Evolutionary conservation across 495 filamentous ascomycete genomes (phyloP).

Genomic region (Endocarpon pusillum): DNA sequence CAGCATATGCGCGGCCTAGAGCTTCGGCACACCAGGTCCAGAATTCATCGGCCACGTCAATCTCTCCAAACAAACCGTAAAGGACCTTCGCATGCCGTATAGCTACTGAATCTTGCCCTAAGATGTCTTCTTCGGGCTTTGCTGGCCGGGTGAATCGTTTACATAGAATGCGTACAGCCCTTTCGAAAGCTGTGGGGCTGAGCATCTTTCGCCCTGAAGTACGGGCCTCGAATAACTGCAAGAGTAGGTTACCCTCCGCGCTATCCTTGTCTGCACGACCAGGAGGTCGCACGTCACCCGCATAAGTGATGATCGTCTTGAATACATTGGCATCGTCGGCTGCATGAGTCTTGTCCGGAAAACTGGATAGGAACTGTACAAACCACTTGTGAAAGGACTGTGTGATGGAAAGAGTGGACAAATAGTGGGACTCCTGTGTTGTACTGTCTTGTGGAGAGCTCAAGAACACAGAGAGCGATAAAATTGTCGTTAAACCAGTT

Average conservation of each 20-base stretch:
- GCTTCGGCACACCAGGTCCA: slow-evolving; percentile 70
- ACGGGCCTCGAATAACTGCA: slow-evolving; percentile 59
- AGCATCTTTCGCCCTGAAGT: slow-evolving; percentile 41
- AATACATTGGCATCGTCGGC: no score
- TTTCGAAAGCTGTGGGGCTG: slow-evolving; percentile 45
- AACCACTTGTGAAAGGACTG: slow-evolving; percentile 58
- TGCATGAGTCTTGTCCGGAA: no score
- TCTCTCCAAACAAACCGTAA: slow-evolving; percentile 53
- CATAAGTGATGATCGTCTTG: no score
- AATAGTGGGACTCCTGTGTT: slow-evolving; percentile 61
- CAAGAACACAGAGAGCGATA: slow-evolving; percentile 57
- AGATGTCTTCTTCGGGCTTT: slow-evolving; percentile 39
- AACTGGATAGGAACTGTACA: slow-evolving; percentile 37
- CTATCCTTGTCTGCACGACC: no score
- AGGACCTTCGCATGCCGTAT: slow-evolving; percentile 42
- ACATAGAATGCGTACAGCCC: slow-evolving; percentile 58
- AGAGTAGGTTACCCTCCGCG: no score
- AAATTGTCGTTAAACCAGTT: slow-evolving; percentile 54
- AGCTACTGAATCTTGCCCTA: slow-evolving; percentile 43
- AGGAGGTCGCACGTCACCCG: no score
- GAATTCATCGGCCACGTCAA: slow-evolving; percentile 46
- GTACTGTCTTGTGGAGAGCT: slow-evolving; percentile 46
- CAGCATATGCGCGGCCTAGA: slow-evolving; percentile 68
- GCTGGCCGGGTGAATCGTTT: slow-evolving; percentile 44
- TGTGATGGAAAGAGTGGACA: slow-evolving; percentile 47